phyloP scores from a whole-genome alignment of 768 basidiomycete species.

The Mycena amicta region DNA sequence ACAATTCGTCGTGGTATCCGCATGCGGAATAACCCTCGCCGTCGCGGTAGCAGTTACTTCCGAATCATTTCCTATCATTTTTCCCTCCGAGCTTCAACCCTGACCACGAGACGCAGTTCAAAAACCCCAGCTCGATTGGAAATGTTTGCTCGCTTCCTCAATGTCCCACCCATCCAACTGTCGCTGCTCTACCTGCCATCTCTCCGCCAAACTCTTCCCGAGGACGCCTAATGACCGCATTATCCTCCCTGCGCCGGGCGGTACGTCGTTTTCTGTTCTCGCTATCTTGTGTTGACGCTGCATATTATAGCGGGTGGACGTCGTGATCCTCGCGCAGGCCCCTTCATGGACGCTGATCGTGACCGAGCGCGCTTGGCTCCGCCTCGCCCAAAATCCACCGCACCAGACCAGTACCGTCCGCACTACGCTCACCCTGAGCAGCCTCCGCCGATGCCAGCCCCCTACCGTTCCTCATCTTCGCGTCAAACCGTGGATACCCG shows the following conservation, averaged over 20 bases:
- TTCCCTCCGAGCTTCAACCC: not conserved
- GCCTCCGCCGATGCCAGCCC: slow-evolving; percentile 4
- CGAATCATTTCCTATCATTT: not conserved
- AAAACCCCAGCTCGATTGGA: not conserved
- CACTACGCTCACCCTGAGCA: slow-evolving; percentile 4
- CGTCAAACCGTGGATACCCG: not conserved
- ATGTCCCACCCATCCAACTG: slow-evolving; percentile 11
- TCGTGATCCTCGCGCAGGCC: slow-evolving; percentile 5
- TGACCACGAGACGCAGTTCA: not conserved
- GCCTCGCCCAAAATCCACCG: slow-evolving; percentile 20
- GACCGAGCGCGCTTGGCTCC: slow-evolving; percentile 17
- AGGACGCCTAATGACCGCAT: slow-evolving; percentile 19
- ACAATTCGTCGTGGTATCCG: too few relatives aligned
- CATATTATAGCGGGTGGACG: not conserved
- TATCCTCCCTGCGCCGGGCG: slow-evolving; percentile 17
- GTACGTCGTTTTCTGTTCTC: slow-evolving; percentile 4
- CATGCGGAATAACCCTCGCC: too few relatives aligned
- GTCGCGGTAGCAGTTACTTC: too few relatives aligned
- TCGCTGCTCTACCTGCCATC: slow-evolving; percentile 20
- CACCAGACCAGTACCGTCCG: slow-evolving; percentile 15
- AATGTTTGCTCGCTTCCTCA: not conserved
- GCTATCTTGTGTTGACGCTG: not conserved
- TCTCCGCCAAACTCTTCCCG: slow-evolving; percentile 21
- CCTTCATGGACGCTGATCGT: not conserved
- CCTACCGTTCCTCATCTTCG: not conserved